phyloP scores from a whole-genome alignment of 345 rosid species.

The Xanthoceras sorbifolium region DNA sequence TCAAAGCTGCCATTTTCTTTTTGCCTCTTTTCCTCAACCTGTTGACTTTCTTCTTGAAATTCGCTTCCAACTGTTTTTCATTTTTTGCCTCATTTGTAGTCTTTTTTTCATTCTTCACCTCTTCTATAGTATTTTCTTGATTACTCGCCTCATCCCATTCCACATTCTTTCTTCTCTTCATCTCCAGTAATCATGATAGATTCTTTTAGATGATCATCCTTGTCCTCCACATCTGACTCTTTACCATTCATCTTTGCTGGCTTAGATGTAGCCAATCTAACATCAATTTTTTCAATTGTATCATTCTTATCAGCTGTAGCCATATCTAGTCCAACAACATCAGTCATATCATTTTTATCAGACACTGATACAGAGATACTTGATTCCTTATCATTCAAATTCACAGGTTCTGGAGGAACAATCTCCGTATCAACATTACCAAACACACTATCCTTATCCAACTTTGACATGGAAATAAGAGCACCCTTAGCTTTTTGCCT shows the following conservation, averaged over 20 bases:
- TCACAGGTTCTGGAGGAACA: neutral
- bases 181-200: slow-evolving; percentile 3
- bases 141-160: neutral
- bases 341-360: neutral
- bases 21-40: slow-evolving; percentile 7
- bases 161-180: neutral
- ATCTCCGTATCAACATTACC: neutral
- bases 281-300: neutral
- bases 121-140: neutral
- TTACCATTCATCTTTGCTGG: slow-evolving; percentile 6
- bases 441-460: neutral
- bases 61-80: slow-evolving; percentile 7
- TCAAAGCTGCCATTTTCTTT: slow-evolving; percentile 9
- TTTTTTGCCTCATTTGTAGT: slow-evolving; percentile 1
- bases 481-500: neutral
- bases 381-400: neutral
- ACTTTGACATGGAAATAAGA: neutral
- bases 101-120: slow-evolving; percentile 9
- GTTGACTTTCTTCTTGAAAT: slow-evolving; percentile 11
- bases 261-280: neutral
- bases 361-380: neutral
- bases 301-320: neutral
- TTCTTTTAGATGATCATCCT: neutral
- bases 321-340: neutral
- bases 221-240: neutral